phyloP scores from a whole-genome alignment of 306 rosid species.

The Oemleria cerasiformis region DNA sequence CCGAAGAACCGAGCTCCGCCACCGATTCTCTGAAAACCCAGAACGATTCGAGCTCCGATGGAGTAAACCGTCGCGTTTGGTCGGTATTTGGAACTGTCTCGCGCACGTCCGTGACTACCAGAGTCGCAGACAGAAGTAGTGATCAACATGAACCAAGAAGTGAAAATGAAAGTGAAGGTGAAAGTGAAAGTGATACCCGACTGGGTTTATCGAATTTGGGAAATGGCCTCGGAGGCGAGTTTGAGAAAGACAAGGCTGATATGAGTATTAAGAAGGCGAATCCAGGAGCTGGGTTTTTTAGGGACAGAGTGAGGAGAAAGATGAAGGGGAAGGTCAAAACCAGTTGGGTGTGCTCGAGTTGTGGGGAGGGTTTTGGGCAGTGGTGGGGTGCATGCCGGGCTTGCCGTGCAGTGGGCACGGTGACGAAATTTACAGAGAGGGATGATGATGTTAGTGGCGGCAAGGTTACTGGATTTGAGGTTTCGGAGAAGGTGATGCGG shows the following conservation, averaged over 20 bases:
- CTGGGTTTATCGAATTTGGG: not conserved
- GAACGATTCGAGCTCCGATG: slow-evolving; percentile 2
- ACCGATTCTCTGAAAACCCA: slow-evolving; percentile 17
- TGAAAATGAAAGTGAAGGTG: slow-evolving; percentile 17
- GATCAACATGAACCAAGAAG: slow-evolving; percentile 9
- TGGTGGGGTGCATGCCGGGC: slow-evolving; percentile 81
- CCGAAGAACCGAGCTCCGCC: slow-evolving; percentile 20
- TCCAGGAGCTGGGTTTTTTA: slow-evolving; percentile 14
- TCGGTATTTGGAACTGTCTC: slow-evolving; percentile 31
- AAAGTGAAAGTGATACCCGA: not conserved
- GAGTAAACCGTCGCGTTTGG: slow-evolving; percentile 36
- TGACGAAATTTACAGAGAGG: slow-evolving; percentile 47
- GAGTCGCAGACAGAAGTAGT: slow-evolving; percentile 2
- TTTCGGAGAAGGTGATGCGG: slow-evolving; percentile 46
- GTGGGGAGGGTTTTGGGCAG: slow-evolving; percentile 59
- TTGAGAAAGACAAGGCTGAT: slow-evolving; percentile 13
- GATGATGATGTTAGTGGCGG: slow-evolving; percentile 14
- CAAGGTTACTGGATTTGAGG: slow-evolving; percentile 32
- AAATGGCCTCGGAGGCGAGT: not conserved
- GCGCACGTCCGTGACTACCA: slow-evolving; percentile 5
- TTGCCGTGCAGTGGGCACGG: slow-evolving; percentile 38
- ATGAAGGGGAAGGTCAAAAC: slow-evolving; percentile 46
- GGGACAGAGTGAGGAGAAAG: slow-evolving; percentile 26
- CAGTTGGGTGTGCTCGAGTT: slow-evolving; percentile 63
- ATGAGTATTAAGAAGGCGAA: slow-evolving; percentile 31